Evolutionary conservation across 768 basidiomycete genomes (phyloP).

Genomic region (Harrya chromipes): DNA sequence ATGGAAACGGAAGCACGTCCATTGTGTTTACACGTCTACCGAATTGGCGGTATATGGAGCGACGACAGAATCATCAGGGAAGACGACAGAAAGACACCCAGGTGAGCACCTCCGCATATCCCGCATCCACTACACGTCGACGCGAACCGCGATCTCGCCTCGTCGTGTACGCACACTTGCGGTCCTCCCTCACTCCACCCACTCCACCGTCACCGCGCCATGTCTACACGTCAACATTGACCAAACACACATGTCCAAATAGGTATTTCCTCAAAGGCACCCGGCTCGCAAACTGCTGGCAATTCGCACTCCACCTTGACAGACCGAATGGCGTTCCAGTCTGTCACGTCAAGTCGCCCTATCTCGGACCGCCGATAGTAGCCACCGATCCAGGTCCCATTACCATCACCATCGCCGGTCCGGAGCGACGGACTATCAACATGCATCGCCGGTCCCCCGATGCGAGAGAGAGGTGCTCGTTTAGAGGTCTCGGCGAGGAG

Average conservation of each 20-base stretch:
- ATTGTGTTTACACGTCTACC: slow-evolving; percentile 27
- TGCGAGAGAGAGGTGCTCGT: slow-evolving; percentile 11
- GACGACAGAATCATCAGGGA: slow-evolving; percentile 28
- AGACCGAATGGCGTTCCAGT: slow-evolving; percentile 17
- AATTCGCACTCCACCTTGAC: slow-evolving; percentile 19
- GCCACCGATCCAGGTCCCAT: slow-evolving; percentile 17
- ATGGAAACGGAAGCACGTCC: slow-evolving; percentile 7
- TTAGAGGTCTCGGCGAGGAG: slow-evolving; percentile 22
- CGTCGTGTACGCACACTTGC: background rate
- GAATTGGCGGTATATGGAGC: slow-evolving; percentile 25
- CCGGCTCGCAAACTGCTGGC: slow-evolving; percentile 20
- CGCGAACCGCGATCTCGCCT: too few relatives aligned
- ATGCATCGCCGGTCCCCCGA: slow-evolving; percentile 7
- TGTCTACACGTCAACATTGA: background rate
- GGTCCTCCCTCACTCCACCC: too few relatives aligned
- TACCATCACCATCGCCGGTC: slow-evolving; percentile 12
- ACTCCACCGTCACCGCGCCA: too few relatives aligned
- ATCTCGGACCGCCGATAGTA: slow-evolving; percentile 22
- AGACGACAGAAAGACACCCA: slow-evolving; percentile 26
- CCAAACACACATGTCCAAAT: background rate
- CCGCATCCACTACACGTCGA: too few relatives aligned
- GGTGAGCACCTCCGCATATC: slow-evolving; percentile 11
- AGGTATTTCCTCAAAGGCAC: slow-evolving; percentile 26
- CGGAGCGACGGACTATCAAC: slow-evolving; percentile 4
- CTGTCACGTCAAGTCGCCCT: slow-evolving; percentile 29